These are phyloP conservation scores for Didymella segeticola DNA, from an alignment of 2,329 filamentous ascomycete genomes.

Conservation along the genomic window DNA sequence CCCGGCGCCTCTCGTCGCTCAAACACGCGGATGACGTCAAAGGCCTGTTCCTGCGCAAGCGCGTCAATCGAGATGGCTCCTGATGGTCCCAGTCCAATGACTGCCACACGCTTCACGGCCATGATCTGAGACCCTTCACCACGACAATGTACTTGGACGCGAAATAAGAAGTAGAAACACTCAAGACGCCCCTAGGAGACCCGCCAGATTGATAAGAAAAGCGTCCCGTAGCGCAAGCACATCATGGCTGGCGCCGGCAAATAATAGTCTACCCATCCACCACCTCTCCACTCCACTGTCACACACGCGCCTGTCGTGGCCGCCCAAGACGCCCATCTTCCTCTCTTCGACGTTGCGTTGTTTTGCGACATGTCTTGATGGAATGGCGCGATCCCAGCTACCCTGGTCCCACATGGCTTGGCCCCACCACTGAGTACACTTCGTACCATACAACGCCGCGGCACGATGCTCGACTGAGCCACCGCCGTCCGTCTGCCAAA, in stretches of 20 bases:
- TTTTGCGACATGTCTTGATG: slow-evolving; percentile 31
- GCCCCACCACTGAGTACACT: slow-evolving; percentile 8
- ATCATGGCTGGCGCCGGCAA: too few relatives aligned
- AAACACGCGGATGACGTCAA: slow-evolving; percentile 67
- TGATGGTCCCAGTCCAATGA: slow-evolving; percentile 67
- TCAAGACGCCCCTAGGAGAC: not conserved
- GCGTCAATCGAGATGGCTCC: slow-evolving; percentile 68
- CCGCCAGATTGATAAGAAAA: slow-evolving; percentile 9
- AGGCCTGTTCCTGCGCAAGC: slow-evolving; percentile 63
- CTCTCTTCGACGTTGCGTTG: slow-evolving; percentile 5
- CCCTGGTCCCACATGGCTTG: slow-evolving; percentile 17
- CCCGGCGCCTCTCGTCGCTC: slow-evolving; percentile 66
- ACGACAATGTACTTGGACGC: too few relatives aligned
- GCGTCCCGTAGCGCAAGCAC: slow-evolving; percentile 8
- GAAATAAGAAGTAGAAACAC: not conserved
- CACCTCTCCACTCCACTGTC: not conserved
- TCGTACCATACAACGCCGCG: slow-evolving; percentile 16
- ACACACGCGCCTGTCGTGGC: not conserved
- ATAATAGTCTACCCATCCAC: too few relatives aligned
- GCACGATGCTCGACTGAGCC: too few relatives aligned
- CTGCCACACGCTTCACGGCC: slow-evolving; percentile 56
- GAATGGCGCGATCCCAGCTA: slow-evolving; percentile 30
- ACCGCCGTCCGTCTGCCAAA: not conserved
- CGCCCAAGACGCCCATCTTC: slow-evolving; percentile 3
- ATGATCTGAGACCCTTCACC: not conserved